phyloP scores from a whole-genome alignment of 495 filamentous ascomycete species.

The Acidiella bohemica region DNA sequence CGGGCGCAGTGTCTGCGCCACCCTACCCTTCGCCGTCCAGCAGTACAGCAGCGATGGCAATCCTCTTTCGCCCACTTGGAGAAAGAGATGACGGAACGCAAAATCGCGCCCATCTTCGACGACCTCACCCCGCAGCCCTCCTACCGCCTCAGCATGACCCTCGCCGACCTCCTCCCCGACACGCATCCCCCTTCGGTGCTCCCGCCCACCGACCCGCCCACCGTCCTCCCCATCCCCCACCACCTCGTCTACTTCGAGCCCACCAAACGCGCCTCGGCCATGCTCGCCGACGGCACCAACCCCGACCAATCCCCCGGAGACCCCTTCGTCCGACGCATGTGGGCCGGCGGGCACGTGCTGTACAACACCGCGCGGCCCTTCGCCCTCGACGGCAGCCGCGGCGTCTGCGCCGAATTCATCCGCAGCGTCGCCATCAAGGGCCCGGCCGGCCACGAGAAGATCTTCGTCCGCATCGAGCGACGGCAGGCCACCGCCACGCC shows the following conservation, averaged over 20 bases:
- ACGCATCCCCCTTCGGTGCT: conserved; percentile 16
- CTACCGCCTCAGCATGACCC: conserved; percentile 48
- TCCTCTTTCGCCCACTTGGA: conserved; percentile 22
- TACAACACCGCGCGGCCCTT: conserved; percentile 20
- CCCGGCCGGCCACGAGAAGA: conserved; percentile 40
- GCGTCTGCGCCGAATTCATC: conserved; percentile 52
- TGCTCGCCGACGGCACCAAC: conserved; percentile 33
- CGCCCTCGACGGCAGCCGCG: conserved; percentile 37
- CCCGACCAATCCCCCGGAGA: conserved; percentile 29
- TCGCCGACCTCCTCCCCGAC: conserved; percentile 44
- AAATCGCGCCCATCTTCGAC: conserved; percentile 46
- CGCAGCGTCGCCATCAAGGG: conserved; percentile 46
- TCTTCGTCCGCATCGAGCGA: conserved; percentile 46
- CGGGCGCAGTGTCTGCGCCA: conserved; percentile 8
- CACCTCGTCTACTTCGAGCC: conserved; percentile 33
- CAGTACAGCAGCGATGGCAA: conserved; percentile 10
- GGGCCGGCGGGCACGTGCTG: conserved; percentile 29
- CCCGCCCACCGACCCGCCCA: conserved; percentile 22
- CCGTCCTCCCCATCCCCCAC: conserved; percentile 22
- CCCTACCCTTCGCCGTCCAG: not conserved
- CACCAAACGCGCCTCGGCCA: conserved; percentile 13
- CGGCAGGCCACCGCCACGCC: conserved; percentile 26
- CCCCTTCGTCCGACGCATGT: conserved; percentile 32
- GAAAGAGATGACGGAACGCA: conserved; percentile 29
- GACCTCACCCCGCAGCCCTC: conserved; percentile 50